Conservation (phyloP, 75 land plant genomes). For the Isoetes taiwanensis region DNA sequence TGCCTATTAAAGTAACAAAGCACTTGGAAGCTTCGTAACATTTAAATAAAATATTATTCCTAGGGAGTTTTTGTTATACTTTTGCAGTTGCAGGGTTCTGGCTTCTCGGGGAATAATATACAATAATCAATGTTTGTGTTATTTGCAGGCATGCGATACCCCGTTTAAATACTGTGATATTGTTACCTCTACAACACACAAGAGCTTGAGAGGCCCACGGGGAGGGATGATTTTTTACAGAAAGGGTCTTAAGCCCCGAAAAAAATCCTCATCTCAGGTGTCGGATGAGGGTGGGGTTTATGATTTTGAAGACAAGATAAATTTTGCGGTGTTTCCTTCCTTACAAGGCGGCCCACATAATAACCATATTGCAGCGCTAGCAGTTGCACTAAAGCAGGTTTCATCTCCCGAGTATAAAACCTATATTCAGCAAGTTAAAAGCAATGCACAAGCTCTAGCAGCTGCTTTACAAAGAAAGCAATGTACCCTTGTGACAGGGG, state of each 20-base stretch:
- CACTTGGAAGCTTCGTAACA: no score
- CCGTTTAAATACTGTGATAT: conserved; percentile 92
- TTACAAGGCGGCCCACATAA: conserved; percentile 97
- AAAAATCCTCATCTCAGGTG: conserved; percentile 17
- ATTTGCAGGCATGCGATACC: conserved; percentile 55
- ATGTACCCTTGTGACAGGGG: conserved; percentile 83
- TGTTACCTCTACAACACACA: conserved; percentile 93
- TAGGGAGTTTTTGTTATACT: no score
- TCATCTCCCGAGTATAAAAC: conserved; percentile 61
- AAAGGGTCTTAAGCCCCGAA: conserved; percentile 49
- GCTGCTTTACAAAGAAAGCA: conserved; percentile 55
- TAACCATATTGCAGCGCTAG: conserved; percentile 92
- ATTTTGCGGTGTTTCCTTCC: conserved; percentile 90
- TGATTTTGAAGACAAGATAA: conserved; percentile 80
- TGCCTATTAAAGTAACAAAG: no score
- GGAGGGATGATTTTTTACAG: conserved; percentile 90
- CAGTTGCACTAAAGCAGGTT: conserved; percentile 78
- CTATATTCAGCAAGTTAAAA: conserved; percentile 79
- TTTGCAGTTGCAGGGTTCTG: not conserved
- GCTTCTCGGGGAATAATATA: no score
- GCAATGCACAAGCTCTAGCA: conserved; percentile 81
- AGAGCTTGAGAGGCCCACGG: conserved; percentile 86
- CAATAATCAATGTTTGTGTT: no score
- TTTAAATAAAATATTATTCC: no score
- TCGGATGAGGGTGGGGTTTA: conserved; percentile 39